Evolutionary conservation across 1,139 yeast genomes (phyloP).

Genomic region (Geotrichum histeridarum): DNA sequence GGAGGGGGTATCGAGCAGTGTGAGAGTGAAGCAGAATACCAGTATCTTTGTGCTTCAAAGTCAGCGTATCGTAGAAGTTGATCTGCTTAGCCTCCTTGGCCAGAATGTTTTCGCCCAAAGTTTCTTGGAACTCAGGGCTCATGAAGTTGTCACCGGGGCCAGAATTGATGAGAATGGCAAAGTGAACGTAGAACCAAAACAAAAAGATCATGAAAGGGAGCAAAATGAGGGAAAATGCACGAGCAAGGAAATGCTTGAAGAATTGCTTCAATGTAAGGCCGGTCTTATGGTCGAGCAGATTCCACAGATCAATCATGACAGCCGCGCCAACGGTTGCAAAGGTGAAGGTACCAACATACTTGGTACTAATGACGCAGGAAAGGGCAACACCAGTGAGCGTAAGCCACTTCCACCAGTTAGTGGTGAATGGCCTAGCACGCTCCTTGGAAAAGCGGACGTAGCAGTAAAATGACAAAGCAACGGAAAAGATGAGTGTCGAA

Average conservation of each 20-base stretch:
- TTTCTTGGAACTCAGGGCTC: constrained; percentile 90
- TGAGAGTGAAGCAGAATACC: constrained; percentile 80
- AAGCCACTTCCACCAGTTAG: constrained; percentile 85
- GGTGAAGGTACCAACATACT: constrained; percentile 92
- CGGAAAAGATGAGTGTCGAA: constrained; percentile 77
- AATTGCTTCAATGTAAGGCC: constrained; percentile 62
- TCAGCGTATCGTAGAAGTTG: constrained; percentile 68
- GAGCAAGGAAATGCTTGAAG: constrained; percentile 66
- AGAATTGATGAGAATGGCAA: constrained; percentile 68
- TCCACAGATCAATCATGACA: constrained; percentile 83
- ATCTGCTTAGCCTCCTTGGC: constrained; percentile 67
- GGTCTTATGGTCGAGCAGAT: constrained; percentile 62
- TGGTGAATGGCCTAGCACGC: constrained; percentile 61
- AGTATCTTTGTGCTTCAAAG: constrained; percentile 73
- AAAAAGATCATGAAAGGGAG: constrained; percentile 79
- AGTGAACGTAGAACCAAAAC: constrained; percentile 92
- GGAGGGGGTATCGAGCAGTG: constrained; percentile 64
- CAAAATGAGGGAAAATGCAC: constrained; percentile 66
- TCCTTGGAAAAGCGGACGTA: constrained; percentile 76
- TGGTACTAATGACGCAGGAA: constrained; percentile 85
- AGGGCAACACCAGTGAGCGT: constrained; percentile 74
- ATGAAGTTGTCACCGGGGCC: constrained; percentile 96
- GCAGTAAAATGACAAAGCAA: constrained; percentile 70
- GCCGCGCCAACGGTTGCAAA: constrained; percentile 82
- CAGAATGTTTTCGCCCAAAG: constrained; percentile 68